Evolutionary conservation across 1,284 basidiomycete genomes (phyloP).

Genomic region (Microbotryomycetes sp.): DNA sequence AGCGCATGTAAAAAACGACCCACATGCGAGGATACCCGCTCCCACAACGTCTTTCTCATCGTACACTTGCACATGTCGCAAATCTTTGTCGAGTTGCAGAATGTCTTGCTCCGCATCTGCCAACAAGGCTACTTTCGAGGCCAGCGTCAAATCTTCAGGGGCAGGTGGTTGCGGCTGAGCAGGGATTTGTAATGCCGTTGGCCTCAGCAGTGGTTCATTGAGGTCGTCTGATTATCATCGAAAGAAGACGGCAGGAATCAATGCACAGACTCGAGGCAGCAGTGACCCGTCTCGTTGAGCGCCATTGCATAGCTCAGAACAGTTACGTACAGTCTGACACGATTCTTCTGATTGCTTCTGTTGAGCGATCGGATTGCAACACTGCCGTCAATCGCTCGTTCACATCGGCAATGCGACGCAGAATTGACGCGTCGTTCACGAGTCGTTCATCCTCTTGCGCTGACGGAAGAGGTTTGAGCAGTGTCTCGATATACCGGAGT

Average conservation of each 20-base stretch:
- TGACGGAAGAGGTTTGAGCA: slow-evolving; percentile 28
- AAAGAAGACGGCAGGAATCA: neutral
- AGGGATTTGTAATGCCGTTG: slow-evolving; percentile 12
- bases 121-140: slow-evolving; percentile 34
- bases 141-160: slow-evolving; percentile 12
- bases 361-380: slow-evolving; percentile 22
- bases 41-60: slow-evolving; percentile 34
- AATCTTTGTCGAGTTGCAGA: slow-evolving; percentile 32
- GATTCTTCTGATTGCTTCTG: slow-evolving; percentile 35
- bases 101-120: slow-evolving; percentile 37
- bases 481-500: slow-evolving; percentile 35
- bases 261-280: neutral
- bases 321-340: slow-evolving; percentile 32
- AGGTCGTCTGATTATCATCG: slow-evolving; percentile 30
- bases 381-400: slow-evolving; percentile 17
- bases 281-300: neutral
- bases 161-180: neutral
- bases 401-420: slow-evolving; percentile 23
- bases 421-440: slow-evolving; percentile 23
- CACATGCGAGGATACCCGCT: slow-evolving; percentile 34
- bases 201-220: slow-evolving; percentile 34
- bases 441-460: slow-evolving; percentile 13
- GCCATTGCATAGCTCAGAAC: neutral
- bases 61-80: slow-evolving; percentile 34
- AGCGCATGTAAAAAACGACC: neutral